Evolutionary conservation across 768 basidiomycete genomes (phyloP).

Genomic region (Mycena chlorophos): DNA sequence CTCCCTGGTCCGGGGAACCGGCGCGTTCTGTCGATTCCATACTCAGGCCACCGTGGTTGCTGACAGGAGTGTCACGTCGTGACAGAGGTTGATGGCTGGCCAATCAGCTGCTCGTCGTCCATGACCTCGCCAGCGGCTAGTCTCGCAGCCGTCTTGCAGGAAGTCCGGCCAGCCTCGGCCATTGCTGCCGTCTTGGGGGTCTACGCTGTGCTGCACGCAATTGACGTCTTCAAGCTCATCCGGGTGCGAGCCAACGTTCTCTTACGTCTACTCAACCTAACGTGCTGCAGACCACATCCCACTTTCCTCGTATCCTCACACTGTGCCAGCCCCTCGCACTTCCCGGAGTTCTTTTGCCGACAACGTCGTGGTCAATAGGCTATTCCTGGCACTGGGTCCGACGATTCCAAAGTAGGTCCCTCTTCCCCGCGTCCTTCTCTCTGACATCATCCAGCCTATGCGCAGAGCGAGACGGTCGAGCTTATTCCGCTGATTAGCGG

Average conservation of each 20-base stretch:
- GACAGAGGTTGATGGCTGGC: too few species aligned
- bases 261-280: background rate
- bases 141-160: too few species aligned
- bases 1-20: slow-evolving; percentile 50
- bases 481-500: slow-evolving; percentile 27
- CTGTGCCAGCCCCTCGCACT: slow-evolving; percentile 30
- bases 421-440: background rate
- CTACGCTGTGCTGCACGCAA: background rate
- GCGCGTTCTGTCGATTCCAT: background rate
- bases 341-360: slow-evolving; percentile 29
- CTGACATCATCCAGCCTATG: slow-evolving; percentile 13
- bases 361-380: slow-evolving; percentile 32
- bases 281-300: background rate
- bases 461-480: slow-evolving; percentile 24
- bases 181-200: background rate
- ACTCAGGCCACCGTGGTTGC: too few species aligned
- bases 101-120: too few species aligned
- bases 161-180: background rate
- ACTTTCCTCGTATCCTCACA: slow-evolving; percentile 27
- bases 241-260: background rate
- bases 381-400: slow-evolving; percentile 26
- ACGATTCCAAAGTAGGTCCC: slow-evolving; percentile 25
- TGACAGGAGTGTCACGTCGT: too few species aligned
- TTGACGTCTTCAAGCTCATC: background rate
- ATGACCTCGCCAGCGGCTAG: too few species aligned